A percentile compares a stretch with the other conserved stretches of the same genome.
Conservation (phyloP, 192 early-diverging fungal genomes). For the Dispira simplex region DNA sequence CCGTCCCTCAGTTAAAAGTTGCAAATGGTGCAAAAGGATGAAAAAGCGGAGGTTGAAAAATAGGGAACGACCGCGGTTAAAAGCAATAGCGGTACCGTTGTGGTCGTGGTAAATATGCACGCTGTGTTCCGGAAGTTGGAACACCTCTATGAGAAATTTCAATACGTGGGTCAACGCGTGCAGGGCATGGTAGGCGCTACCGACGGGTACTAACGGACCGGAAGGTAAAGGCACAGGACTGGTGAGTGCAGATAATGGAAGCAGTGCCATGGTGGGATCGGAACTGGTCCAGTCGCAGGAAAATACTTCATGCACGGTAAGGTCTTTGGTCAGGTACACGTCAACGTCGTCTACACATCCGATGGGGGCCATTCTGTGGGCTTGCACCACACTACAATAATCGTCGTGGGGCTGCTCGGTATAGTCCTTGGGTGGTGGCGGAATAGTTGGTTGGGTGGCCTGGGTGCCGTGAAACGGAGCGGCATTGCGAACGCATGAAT, state of each 20-base stretch:
- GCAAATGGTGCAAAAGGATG: slow-evolving; percentile 40
- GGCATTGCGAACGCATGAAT: neutral
- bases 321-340: neutral
- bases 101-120: slow-evolving; percentile 70
- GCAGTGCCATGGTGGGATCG: too few relatives aligned
- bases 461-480: neutral
- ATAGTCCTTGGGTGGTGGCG: neutral
- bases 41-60: slow-evolving; percentile 80
- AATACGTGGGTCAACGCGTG: slow-evolving; percentile 25
- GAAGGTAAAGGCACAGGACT: too few relatives aligned
- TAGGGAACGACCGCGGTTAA: slow-evolving; percentile 54
- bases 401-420: neutral
- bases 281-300: slow-evolving; percentile 1
- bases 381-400: neutral
- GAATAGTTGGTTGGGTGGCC: neutral
- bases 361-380: neutral
- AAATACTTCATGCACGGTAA: neutral
- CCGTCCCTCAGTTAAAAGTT: slow-evolving; percentile 21
- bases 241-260: too few relatives aligned
- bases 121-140: slow-evolving; percentile 32
- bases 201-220: too few relatives aligned
- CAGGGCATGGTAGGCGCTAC: slow-evolving; percentile 9
- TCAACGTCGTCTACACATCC: neutral
- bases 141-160: slow-evolving; percentile 35
- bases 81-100: slow-evolving; percentile 54